Evolutionary conservation across 2,329 filamentous ascomycete species (phyloP), one percentile per base, ranked within the genome.

Genomic region (Aspergillus fumigatiaffinis): DNA sequence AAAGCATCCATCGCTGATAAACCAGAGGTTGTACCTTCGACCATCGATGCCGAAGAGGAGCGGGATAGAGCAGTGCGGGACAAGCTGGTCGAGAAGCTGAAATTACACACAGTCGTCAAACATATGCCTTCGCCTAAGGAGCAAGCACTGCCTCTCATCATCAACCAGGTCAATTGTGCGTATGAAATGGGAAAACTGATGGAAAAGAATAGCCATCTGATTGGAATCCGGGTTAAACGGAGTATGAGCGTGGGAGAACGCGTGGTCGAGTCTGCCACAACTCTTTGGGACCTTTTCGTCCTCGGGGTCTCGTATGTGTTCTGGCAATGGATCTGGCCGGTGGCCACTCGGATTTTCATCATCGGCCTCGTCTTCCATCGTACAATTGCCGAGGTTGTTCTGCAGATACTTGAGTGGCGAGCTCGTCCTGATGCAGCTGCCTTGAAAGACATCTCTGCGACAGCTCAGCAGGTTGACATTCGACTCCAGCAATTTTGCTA

Each of bases 401-500:
- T 99, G 28, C 79, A 83, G 23, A 72, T 97, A 28, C 79, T 99
- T 12, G 93, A 97, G 75, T 97, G 92, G 86, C 87, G 91, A 35
- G 82, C 87, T 25, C 85, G 88, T 50, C 89, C 90, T 7, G 87
- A 89, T 46, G 88, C 87, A 51, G 87, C 92, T 44, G 94, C 94
- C 0, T 77, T 99, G 55, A 97, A 97, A 72, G 94, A 99, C 71
- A 86, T 97, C 48, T 97, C 92, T 32, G 94, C 94, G 14, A 97
- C 93, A 0, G 94, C 94, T 25, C 94, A 99, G 72, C 94, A 99
- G 74, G 87, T 99, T 38, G 94, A 99, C 75, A 97, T 99, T 63
- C 89, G 94, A 4, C 82, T 99, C 23, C 92, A 97, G 71, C 94
- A 99, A 71, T 97, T 97, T 71, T 97, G 93, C 75, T 99, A 99